Conservation (phyloP, 2,329 filamentous ascomycete genomes). For the Phyllosticta citrichinensis region DNA sequence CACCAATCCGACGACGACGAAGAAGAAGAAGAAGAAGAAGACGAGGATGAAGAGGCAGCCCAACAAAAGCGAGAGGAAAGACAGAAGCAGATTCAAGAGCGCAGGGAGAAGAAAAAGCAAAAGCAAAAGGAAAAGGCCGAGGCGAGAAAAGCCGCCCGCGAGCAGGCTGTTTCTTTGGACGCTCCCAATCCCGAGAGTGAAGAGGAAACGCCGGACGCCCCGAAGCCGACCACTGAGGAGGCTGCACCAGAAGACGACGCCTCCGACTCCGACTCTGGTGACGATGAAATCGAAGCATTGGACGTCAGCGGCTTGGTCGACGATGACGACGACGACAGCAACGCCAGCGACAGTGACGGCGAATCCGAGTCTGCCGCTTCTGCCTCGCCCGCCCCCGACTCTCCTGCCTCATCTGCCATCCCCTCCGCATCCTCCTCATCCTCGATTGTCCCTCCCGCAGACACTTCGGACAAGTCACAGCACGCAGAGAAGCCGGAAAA, state of each 20-base stretch:
- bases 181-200: constrained; percentile 15
- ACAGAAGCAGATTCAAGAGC: constrained; percentile 36
- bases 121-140: constrained; percentile 17
- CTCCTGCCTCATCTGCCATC: constrained; percentile 30
- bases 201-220: constrained; percentile 14
- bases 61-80: constrained; percentile 32
- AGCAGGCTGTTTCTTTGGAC: constrained; percentile 6
- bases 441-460: constrained; percentile 31
- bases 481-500: constrained; percentile 21
- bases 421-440: constrained; percentile 38
- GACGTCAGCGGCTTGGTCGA: constrained; percentile 29
- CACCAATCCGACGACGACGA: constrained; percentile 8
- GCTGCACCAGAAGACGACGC: constrained; percentile 19
- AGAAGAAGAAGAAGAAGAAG: constrained; percentile 12
- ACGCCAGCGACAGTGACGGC: constrained; percentile 16
- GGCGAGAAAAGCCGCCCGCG: constrained; percentile 24
- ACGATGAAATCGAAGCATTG: constrained; percentile 24
- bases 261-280: constrained; percentile 20
- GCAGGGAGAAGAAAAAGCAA: constrained; percentile 29
- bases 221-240: neutral
- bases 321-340: constrained; percentile 14
- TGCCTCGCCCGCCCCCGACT: constrained; percentile 26
- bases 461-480: constrained; percentile 14
- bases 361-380: constrained; percentile 24
- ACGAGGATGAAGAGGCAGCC: constrained; percentile 26